phyloP scores from a whole-genome alignment of 352 stramenopile genomes.

The Pilasporangium apinafurcum region DNA sequence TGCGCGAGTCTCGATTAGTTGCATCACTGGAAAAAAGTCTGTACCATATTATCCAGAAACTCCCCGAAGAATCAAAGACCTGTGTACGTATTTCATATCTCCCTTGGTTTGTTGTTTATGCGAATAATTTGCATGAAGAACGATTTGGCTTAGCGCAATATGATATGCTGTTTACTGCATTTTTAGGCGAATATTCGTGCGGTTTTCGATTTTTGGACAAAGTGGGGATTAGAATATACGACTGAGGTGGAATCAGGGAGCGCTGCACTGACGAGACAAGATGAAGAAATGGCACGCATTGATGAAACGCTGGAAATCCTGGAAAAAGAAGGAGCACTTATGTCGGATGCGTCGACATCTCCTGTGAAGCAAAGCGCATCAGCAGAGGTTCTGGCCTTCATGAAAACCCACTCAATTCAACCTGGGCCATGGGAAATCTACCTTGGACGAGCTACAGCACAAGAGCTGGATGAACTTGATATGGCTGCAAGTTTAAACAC shows the following conservation, averaged over 20 bases:
- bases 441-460: constrained; percentile 43
- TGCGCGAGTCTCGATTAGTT: constrained; percentile 63
- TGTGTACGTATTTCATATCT: constrained; percentile 38
- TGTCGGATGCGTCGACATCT: constrained; percentile 63
- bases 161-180: not conserved
- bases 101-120: not conserved
- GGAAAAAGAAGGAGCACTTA: constrained; percentile 35
- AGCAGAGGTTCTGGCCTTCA: constrained; percentile 64
- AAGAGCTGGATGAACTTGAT: constrained; percentile 72
- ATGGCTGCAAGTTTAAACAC: constrained; percentile 61
- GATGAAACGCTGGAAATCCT: constrained; percentile 62
- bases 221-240: constrained; percentile 71
- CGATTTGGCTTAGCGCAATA: too few relatives aligned
- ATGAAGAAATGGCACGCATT: constrained; percentile 43
- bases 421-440: constrained; percentile 79
- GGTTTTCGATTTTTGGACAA: constrained; percentile 80
- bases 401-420: constrained; percentile 73
- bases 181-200: constrained; percentile 57
- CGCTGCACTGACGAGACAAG: constrained; percentile 20
- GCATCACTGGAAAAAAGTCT: constrained; percentile 61
- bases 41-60: constrained; percentile 48
- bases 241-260: constrained; percentile 14
- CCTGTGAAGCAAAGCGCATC: constrained; percentile 58
- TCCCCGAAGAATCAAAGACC: constrained; percentile 52
- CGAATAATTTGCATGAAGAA: too few relatives aligned